These are phyloP conservation scores for Carex kokanica DNA, from an alignment of 176 grass and related monocot species.

Conservation along the genomic window DNA sequence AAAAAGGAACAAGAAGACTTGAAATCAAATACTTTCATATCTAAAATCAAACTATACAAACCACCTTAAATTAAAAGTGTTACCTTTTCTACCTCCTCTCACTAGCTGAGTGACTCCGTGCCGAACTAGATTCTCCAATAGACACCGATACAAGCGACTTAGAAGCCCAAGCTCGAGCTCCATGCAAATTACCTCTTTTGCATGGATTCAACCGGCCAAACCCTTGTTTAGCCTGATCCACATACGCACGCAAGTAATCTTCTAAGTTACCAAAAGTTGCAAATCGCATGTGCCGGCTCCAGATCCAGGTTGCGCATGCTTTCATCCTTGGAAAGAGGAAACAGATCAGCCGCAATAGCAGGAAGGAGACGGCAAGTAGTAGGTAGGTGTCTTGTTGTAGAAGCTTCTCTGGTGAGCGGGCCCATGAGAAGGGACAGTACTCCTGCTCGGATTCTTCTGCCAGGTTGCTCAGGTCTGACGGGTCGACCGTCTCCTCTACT, in stretches of 20 bases:
- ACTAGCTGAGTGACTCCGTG: conserved; percentile 47
- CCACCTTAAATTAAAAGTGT: conserved; percentile 39
- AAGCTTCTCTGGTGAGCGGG: conserved; percentile 90
- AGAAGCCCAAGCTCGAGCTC: conserved; percentile 72
- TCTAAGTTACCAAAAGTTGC: conserved; percentile 46
- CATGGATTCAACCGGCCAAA: conserved; percentile 56
- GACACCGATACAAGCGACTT: conserved; percentile 91
- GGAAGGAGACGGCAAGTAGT: conserved; percentile 59
- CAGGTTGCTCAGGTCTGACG: conserved; percentile 41
- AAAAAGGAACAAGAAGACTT: conserved; percentile 37
- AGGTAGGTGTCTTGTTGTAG: conserved; percentile 93
- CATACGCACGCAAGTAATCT: conserved; percentile 51
- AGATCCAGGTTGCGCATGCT: conserved; percentile 46
- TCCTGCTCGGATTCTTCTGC: conserved; percentile 53
- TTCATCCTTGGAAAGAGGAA: conserved; percentile 64
- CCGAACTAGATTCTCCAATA: conserved; percentile 68
- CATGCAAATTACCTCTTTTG: conserved; percentile 78
- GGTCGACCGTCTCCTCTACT: conserved; percentile 36
- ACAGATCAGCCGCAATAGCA: conserved; percentile 60
- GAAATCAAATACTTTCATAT: conserved; percentile 38
- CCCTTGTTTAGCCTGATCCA: conserved; percentile 61
- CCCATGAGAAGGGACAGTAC: conserved; percentile 92
- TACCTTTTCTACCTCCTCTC: conserved; percentile 62
- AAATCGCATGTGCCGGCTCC: conserved; percentile 63
- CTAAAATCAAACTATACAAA: conserved; percentile 70